Evolutionary conservation across 2,329 filamentous ascomycete species (phyloP), one percentile per base, ranked within the genome.

Genomic region (Microcera coccophila): DNA sequence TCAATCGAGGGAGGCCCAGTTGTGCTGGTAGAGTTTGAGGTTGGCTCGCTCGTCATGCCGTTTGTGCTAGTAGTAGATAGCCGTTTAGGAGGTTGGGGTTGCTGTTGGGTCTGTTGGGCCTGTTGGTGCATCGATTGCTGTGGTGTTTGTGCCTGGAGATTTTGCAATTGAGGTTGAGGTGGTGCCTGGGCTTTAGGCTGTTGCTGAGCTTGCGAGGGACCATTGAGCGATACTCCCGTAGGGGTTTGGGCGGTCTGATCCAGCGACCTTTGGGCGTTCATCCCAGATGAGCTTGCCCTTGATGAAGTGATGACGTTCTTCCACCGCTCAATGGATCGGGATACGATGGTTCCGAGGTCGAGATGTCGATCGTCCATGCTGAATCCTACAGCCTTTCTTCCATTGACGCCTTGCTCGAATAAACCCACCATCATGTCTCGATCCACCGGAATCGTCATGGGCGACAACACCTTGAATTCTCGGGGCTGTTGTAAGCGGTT

Each of bases 291-390:
- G 3, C 64, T 60, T 4, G 64, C 65, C 31, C 77, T 69, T 3
- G 72, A 67, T 5, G 76, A 72, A n/a, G 71, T 65, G 11, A 84
- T 75, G 14, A 83, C 77, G 4, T 65, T 69, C 62, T 81, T 84
- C 81, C 81, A 84, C 21, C 78, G 70, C 33, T 77, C 73, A 44
- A 84, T 81, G 2, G 74, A 73, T n/a, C 68, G 66, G 5, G 74
- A 64, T 5, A 82, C 71, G 28, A 79, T 57, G 0, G 71, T 70
- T 45, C 68, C 68, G 1, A 82, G 59, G 47, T 81, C 78, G 4
- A 72, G 49, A 39, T 78, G 71, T 1, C 71, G 67, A 53, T 82
- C 77, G 24, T 76, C 68, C 2, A 76, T 39, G 31, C 66, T 68
- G 34, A 76, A 63, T 0, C 76, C 78, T 2, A 78, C 57, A 3